Evolutionary conservation across 2,329 filamentous ascomycete genomes (phyloP), one percentile per base, ranked within the genome.

Genomic region (Colletotrichum echinochloae): DNA sequence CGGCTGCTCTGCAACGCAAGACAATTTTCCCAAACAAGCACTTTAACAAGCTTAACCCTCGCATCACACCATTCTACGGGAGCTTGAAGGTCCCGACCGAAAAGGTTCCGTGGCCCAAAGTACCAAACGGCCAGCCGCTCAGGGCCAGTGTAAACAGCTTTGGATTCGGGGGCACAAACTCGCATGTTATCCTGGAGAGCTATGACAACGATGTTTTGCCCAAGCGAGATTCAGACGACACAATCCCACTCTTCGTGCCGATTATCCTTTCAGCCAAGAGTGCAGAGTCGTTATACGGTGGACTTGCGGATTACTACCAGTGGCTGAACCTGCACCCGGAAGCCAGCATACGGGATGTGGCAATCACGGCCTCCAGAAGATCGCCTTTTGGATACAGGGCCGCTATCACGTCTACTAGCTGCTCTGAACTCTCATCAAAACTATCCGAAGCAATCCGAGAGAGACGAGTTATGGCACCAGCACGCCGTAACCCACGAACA

Each of bases 401-500:
- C 41, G 41, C 41, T 12, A 46, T 46, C 2, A 11, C 41, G 2
- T 5, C 41, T 5, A 20, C 41, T 3, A 23, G 20, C 23, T 2
- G 5, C 20, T 5, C 41, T 46, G 41, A 46, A 12, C 20, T 46
- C 20, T 46, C 20, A 12, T 11, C 20, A 3, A 46, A 46, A 23
- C 9, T 46, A 5, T 46, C 41, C 11, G 41, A 46, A 12, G 41
- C 20, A n/a, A 12, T 46, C 9, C 41, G 41, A 23, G 41, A 46
- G 20, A 20, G 41, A 46, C 20, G 41, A 23, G 9, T 7, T 12
- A 20, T 46, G 20, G 9, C 20, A 46, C 41, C 41, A 46, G 12
- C 41, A 1, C 20, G 41, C 41, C 11, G 20, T 23, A 5, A 7
- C 8, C 74, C 0, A 39, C 49, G 3, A 60, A 73, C 39, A 75